Base-by-base conservation (phyloP, 805 yeast species). In the Saccharomycopsis fodiens region DNA sequence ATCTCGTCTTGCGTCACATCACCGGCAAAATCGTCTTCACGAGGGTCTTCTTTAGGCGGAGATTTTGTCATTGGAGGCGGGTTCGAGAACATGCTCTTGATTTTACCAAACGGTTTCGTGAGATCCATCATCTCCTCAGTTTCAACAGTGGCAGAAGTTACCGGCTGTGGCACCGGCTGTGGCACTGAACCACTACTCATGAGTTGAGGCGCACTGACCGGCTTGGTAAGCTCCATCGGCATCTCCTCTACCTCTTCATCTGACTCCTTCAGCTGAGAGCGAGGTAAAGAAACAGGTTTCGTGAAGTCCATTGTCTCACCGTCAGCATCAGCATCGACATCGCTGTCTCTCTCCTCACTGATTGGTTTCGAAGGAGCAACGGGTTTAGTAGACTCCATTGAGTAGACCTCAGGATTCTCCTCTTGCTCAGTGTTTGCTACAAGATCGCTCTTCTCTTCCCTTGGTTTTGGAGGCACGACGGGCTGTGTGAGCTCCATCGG, bases 221-320 rank as follows among this genome's bases (percentile, higher is more conserved):
- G 48, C 15, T 44, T 54, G 15, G 63, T 60, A 22, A 59, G 48
- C 35, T 63, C 66, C 68, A 64, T 64, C 5, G 65, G 60, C 30
- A 55, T 48, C 25, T 41, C 48, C 4, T 13, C 27, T 5, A 31
- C 51, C 16, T 29, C 34, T 2, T 34, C 41, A 15, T 21, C 29
- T 30, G n/a, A 35, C 16, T 29, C 23, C 16, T 23, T 16, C 20
- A 32, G 4, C n/a, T 25, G 17, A 3, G 20, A n/a, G n/a, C 19
- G 6, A 15, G 20, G 32, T 16, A 44, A 10, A 3, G 21, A 15
- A 10, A 47, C 29, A 20, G 51, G 47, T 31, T 42, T 46, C 7
- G 54, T 51, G 13, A 51, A 22, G 21, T 51, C 54, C 54, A 51
- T 51, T 29, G 48, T 45, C 16, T 45, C 42, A 35, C 48, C 52